Base-by-base conservation (phyloP, 1,284 basidiomycete genomes). In the Ustilago tritici region DNA sequence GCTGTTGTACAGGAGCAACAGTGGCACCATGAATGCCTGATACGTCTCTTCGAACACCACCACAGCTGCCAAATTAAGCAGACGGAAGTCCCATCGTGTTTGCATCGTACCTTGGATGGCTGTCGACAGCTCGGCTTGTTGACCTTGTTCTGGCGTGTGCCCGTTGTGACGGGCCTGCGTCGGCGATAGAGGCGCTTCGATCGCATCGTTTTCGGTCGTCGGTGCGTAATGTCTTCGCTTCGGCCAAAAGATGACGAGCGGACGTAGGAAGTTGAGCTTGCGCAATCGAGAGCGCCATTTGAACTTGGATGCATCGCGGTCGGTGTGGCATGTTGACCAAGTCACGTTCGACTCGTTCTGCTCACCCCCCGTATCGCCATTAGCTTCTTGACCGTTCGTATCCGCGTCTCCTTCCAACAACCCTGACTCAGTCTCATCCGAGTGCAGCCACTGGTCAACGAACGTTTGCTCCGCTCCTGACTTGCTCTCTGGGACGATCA, bases 1-100 rank as follows among this genome's bases (percentile, higher is more conserved):
- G 64, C 81, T 70, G 73, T 81, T 82, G 76, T 81, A 84, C 9
- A 84, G 76, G 6, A 84, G 65, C n/a, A 84, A 54, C 23, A 79
- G 61, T 12, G 82, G 82, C 19, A 84, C 71, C 63, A 84, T 74
- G 49, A 84, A 84, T 3, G 79, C 78, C 52, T 84, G 82, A 53
- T 76, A 82, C 15, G 80, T 78, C 69, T 83, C 82, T 56, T 83
- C 82, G 40, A 76, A 70, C 10, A 83, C 61, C 28, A 82, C 74
- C 15, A 83, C 76, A 0, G 75, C 56, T 10, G 80, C 82, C 23
- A 83, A 59, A 41, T 80, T 78, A 56, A 79, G 74, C 46, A 81
- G 56, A 3, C 82, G 67, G 41, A 74, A 78, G 55, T 82, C 81
- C 55, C 65, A 55, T 23, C 69, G 38, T 40, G 55, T 78, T 32